These are phyloP conservation scores for Rhizophora mangle DNA, from an alignment of 345 rosid genomes.

Conservation along the genomic window DNA sequence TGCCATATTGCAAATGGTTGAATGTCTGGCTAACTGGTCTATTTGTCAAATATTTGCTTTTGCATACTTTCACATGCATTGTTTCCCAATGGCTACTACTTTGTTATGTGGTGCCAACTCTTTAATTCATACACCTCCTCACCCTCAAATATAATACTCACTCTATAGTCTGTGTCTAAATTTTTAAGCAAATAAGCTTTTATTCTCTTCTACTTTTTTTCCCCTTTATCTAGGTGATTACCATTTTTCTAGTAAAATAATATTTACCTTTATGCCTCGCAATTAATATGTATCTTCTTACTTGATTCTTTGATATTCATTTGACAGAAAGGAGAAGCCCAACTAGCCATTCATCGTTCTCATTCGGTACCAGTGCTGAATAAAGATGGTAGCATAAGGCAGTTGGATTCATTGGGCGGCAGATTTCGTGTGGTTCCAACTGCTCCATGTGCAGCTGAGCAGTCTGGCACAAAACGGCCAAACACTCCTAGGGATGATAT, in stretches of 20 bases:
- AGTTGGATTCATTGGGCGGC: conserved; percentile 39
- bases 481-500: conserved; percentile 24
- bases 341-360: conserved; percentile 67
- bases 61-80: no score
- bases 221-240: no score
- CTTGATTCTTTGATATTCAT: conserved; percentile 24
- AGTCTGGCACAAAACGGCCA: conserved; percentile 23
- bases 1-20: not conserved
- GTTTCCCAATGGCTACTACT: no score
- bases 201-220: no score
- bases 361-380: conserved; percentile 70
- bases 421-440: conserved; percentile 71
- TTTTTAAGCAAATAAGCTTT: no score
- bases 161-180: no score
- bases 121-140: no score
- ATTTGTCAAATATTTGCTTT: not conserved
- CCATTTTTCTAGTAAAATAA: no score
- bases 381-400: conserved; percentile 55
- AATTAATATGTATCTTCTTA: not conserved
- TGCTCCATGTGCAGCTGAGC: conserved; percentile 41
- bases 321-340: conserved; percentile 58
- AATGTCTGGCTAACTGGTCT: not conserved
- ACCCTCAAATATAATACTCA: no score
- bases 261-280: not conserved
- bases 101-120: no score